A percentile compares a stretch with the other conserved stretches of the same genome.
Evolutionary conservation across 164 flowering plant genomes (phyloP).

Genomic region (Vitis cinerea): DNA sequence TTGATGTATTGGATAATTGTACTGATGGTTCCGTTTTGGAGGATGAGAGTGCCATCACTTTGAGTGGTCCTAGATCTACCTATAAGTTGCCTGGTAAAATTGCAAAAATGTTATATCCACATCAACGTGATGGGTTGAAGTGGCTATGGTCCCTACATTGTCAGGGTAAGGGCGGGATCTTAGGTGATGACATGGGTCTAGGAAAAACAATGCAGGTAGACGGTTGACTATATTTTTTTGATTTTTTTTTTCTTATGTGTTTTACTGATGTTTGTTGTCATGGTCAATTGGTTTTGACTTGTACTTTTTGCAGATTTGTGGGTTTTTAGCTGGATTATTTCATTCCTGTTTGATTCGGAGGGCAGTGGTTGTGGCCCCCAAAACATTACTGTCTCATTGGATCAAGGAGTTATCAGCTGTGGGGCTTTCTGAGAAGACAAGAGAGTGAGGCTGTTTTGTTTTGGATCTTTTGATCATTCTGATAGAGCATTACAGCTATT

Average conservation of each 20-base stretch:
- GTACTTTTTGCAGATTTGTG: constrained; percentile 57
- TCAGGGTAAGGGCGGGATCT: constrained; percentile 80
- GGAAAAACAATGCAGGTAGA: constrained; percentile 27
- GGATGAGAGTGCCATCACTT: constrained; percentile 34
- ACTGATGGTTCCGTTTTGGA: constrained; percentile 18
- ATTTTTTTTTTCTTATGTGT: neutral
- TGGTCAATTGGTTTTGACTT: constrained; percentile 1
- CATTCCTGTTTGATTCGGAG: constrained; percentile 75
- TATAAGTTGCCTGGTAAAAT: constrained; percentile 59
- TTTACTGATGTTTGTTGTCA: neutral
- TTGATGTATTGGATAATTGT: constrained; percentile 22
- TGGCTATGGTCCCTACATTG: constrained; percentile 98
- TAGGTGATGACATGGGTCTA: constrained; percentile 99
- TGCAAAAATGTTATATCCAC: constrained; percentile 81
- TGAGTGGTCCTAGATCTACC: constrained; percentile 38
- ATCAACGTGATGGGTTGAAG: constrained; percentile 84
- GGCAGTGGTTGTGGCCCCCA: constrained; percentile 89
- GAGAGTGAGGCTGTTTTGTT: constrained; percentile 58
- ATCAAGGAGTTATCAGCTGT: constrained; percentile 77
- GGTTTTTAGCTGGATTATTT: constrained; percentile 85
- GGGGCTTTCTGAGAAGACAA: constrained; percentile 75
- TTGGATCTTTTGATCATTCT: neutral
- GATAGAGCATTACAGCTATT: neutral
- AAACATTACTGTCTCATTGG: constrained; percentile 93
- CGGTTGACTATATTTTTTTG: neutral